Conservation (phyloP, 2,329 filamentous ascomycete species). For the Myriosclerotinia curreyana region DNA sequence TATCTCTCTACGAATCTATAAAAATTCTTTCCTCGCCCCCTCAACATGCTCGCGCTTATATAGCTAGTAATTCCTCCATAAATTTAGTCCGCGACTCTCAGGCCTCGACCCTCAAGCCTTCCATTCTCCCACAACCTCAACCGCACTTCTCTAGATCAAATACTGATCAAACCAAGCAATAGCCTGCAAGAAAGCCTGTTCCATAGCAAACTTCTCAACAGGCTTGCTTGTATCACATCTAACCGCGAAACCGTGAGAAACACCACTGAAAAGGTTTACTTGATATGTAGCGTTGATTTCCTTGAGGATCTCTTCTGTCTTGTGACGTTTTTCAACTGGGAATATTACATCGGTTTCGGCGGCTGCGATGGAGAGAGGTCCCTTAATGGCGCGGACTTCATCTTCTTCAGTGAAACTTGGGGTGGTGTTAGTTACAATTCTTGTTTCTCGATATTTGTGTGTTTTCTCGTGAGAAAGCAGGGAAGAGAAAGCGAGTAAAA, state of each 20-base stretch:
- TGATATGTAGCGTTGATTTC: slow-evolving; percentile 57
- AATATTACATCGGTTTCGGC: slow-evolving; percentile 64
- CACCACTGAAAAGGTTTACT: slow-evolving; percentile 70
- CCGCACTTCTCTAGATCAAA: slow-evolving; percentile 40
- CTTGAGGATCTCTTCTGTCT: slow-evolving; percentile 61
- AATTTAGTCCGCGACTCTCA: not conserved
- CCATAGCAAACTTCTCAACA: slow-evolving; percentile 66
- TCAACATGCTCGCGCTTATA: not conserved
- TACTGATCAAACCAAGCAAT: slow-evolving; percentile 71
- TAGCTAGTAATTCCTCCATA: not conserved
- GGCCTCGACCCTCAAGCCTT: not conserved
- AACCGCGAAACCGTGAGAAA: slow-evolving; percentile 73
- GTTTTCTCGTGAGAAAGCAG: not conserved
- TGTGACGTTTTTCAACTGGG: slow-evolving; percentile 59
- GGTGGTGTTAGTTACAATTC: not conserved
- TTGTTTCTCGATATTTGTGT: not conserved
- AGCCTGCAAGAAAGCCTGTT: slow-evolving; percentile 77
- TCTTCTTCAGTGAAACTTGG: slow-evolving; percentile 60
- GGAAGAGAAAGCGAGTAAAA: not conserved
- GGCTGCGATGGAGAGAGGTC: slow-evolving; percentile 60
- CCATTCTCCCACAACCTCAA: not conserved
- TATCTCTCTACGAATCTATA: not conserved
- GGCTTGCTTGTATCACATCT: slow-evolving; percentile 58
- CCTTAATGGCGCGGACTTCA: slow-evolving; percentile 63
- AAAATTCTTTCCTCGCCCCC: not conserved